A percentile compares a stretch with the other conserved stretches of the same genome.
These are phyloP conservation scores for Aspergillus avenaceus DNA, from an alignment of 495 filamentous ascomycete species.

Conservation along the genomic window DNA sequence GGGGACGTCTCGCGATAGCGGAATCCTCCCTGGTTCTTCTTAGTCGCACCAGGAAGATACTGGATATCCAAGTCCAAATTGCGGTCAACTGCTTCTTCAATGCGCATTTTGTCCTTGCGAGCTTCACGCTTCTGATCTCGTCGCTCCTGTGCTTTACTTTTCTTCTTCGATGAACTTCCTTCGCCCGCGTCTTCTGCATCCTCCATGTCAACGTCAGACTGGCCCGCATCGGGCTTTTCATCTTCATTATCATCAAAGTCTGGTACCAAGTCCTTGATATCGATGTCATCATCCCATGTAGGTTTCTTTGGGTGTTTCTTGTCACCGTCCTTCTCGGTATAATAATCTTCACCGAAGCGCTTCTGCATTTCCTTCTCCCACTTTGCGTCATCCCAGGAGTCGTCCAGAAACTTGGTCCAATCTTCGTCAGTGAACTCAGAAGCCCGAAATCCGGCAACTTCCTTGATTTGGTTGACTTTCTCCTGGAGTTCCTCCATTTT, in stretches of 20 bases:
- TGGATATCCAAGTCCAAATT: slow-evolving; percentile 69
- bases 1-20: slow-evolving; percentile 94
- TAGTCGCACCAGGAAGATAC: slow-evolving; percentile 50
- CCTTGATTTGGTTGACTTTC: slow-evolving; percentile 76
- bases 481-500: slow-evolving; percentile 85
- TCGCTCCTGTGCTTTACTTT: slow-evolving; percentile 62
- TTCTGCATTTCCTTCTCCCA: slow-evolving; percentile 89
- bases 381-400: slow-evolving; percentile 75
- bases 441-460: slow-evolving; percentile 70
- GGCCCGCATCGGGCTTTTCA: slow-evolving; percentile 47
- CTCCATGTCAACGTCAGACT: slow-evolving; percentile 50
- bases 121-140: slow-evolving; percentile 69
- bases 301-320: slow-evolving; percentile 79
- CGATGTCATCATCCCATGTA: slow-evolving; percentile 94
- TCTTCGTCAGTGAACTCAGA: slow-evolving; percentile 68
- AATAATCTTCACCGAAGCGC: slow-evolving; percentile 85
- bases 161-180: slow-evolving; percentile 30
- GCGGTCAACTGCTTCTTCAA: slow-evolving; percentile 83
- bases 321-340: slow-evolving; percentile 52
- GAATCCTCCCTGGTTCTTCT: slow-evolving; percentile 58
- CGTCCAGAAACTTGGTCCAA: slow-evolving; percentile 78
- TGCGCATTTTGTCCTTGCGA: slow-evolving; percentile 72
- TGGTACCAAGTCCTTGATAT: slow-evolving; percentile 86
- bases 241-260: slow-evolving; percentile 73
- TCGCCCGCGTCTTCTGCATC: slow-evolving; percentile 45